Evolutionary conservation across 495 filamentous ascomycete species (phyloP), one percentile per base, ranked within the genome.

Genomic region (Extremus antarcticus): DNA sequence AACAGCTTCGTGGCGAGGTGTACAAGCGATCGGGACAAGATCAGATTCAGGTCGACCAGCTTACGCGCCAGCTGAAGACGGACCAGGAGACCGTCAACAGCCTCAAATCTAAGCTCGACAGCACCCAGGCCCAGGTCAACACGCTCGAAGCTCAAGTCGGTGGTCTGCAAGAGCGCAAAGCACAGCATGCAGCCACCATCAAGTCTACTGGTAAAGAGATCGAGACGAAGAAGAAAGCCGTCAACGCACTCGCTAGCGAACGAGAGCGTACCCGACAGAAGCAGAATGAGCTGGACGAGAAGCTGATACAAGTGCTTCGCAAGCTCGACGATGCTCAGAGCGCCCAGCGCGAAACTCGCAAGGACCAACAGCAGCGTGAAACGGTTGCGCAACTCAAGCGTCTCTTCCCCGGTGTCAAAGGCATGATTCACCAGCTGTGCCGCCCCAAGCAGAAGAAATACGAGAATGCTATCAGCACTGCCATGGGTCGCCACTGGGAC

Each of bases 401-500:
- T 20, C 85, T 94, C 56, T 97, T 89, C 61, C 87, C 88, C 0
- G 91, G 90, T 49, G 92, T 97, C 29, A 87, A 84, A 49, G 92
- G 92, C 7, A 83, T 90, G 40, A 79, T 96, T 50, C 86, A 88
- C 56, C 89, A 96, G 63, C 80, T 97, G 17, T 96, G 92, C 75
- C 88, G 88, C 60, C 90, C 92, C 2, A 94, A 92, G 69, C 87
- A 95, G 70, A 95, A 91, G 68, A 96, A 96, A 64, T 97, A 84
- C 60, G 85, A 90, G 61, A 86, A 89, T 59, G 92, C 92, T 25
- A 87, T 97, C 51, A 88, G 85, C 66, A 95, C 87, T 19, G 88
- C 94, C 15, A 78, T 99, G 23, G 92, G 94, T 29, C 84, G 89
- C 32, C 85, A 96, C 59, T 94, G 94, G 61, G 91, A 97, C 63